Evolutionary conservation across 192 early-diverging fungal species (phyloP).

Genomic region (Coemansia sp.): DNA sequence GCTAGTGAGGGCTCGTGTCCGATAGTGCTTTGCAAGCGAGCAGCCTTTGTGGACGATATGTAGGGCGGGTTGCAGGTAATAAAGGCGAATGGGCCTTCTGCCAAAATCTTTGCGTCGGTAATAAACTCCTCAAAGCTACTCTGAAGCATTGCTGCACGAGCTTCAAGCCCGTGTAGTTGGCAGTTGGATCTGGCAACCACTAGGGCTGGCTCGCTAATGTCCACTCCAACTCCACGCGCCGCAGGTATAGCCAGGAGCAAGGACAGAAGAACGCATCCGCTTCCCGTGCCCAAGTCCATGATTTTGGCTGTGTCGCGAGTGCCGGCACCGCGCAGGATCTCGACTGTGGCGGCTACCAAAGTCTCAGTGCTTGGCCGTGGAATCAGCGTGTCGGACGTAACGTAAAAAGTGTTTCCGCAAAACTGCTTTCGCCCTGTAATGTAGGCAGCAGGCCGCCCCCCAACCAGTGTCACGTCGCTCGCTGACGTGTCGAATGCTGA

Average conservation of each 20-base stretch:
- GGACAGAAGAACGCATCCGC: slow-evolving; percentile 71
- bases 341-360: slow-evolving; percentile 60
- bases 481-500: slow-evolving; percentile 5
- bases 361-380: slow-evolving; percentile 72
- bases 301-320: slow-evolving; percentile 18
- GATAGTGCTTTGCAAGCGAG: slow-evolving; percentile 36
- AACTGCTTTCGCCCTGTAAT: slow-evolving; percentile 59
- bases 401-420: slow-evolving; percentile 59
- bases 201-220: slow-evolving; percentile 63
- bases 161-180: slow-evolving; percentile 26
- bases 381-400: slow-evolving; percentile 68
- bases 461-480: slow-evolving; percentile 50
- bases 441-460: slow-evolving; percentile 43
- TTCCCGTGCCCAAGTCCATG: slow-evolving; percentile 77
- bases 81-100: slow-evolving; percentile 56
- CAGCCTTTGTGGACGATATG: slow-evolving; percentile 48
- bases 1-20: slow-evolving; percentile 68
- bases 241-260: slow-evolving; percentile 39
- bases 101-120: slow-evolving; percentile 8
- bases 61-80: slow-evolving; percentile 81
- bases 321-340: neutral
- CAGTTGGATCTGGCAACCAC: slow-evolving; percentile 59
- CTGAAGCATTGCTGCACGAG: slow-evolving; percentile 35
- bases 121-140: slow-evolving; percentile 57
- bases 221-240: slow-evolving; percentile 65